These are phyloP conservation scores for Leccinum holopus DNA, from an alignment of 1,284 basidiomycete genomes.

Conservation along the genomic window DNA sequence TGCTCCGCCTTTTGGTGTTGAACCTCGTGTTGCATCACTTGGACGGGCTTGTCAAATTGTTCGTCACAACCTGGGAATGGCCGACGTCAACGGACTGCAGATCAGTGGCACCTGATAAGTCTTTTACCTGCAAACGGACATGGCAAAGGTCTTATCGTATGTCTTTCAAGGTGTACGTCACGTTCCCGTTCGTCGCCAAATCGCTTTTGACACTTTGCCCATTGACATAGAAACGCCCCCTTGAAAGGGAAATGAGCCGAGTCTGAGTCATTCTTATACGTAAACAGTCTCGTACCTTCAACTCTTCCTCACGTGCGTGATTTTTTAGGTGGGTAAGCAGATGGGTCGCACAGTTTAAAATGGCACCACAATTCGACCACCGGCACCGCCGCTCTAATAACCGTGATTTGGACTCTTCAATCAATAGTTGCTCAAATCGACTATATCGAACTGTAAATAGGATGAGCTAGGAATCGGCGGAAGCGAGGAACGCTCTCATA, in stretches of 20 bases:
- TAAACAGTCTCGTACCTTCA: conserved; percentile 29
- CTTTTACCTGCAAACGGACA: conserved; percentile 32
- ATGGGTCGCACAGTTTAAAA: conserved; percentile 52
- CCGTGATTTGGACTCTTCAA: conserved; percentile 46
- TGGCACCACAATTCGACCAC: conserved; percentile 57
- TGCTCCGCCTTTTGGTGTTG: conserved; percentile 32
- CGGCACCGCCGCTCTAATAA: conserved; percentile 50
- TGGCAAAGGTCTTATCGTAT: conserved; percentile 29
- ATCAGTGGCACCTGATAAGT: background rate
- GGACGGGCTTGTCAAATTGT: conserved; percentile 26
- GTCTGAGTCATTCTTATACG: background rate
- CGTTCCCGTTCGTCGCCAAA: conserved; percentile 21
- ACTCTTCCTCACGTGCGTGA: conserved; percentile 42
- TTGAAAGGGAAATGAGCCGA: conserved; percentile 7
- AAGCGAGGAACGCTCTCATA: conserved; percentile 30
- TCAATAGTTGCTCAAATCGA: conserved; percentile 39
- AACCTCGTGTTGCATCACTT: conserved; percentile 33
- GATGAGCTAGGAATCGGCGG: conserved; percentile 32
- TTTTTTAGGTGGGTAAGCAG: conserved; percentile 50
- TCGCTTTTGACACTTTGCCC: conserved; percentile 22
- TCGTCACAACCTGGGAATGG: conserved; percentile 24
- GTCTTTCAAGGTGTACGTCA: conserved; percentile 25
- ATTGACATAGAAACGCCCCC: conserved; percentile 28
- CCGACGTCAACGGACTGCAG: conserved; percentile 6
- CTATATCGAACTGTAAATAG: conserved; percentile 39